Evolutionary conservation across 176 grass and related monocot species (phyloP), one percentile per base, ranked within the genome.

Genomic region (Poa pratensis): DNA sequence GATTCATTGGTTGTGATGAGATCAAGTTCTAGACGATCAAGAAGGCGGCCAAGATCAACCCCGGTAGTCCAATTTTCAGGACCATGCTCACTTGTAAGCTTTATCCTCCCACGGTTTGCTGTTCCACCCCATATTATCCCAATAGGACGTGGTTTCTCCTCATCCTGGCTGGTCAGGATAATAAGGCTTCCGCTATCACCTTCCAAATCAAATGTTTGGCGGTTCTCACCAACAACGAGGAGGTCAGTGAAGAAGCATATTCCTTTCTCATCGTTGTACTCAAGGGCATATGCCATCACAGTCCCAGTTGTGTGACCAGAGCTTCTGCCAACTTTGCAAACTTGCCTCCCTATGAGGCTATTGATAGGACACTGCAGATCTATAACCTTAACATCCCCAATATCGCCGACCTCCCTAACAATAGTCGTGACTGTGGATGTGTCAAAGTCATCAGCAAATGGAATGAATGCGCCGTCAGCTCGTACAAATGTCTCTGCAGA

Each of bases 401-500:
- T 94, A 49, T 94, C 86, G 57, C 91, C 93, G 8, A 98, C 86
- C 18, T 94, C 96, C 74, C 91, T 95, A 24, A 98, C 96, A 53
- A 81, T 28, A 50, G 93, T 96, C 35, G 93, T 94, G 39, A 98
- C 91, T 69, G 79, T 92, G 58, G 88, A 92, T 75, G 92, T 83
- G 76, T 98, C 96, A 4, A 98, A 94, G 63, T 96, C 90, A 86
- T 96, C 84, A 72, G 93, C 73, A 92, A 98, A 98, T 58, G 96
- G 93, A 53, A 98, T 94, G 70, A 98, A 95, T 52, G 96, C 96
- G 1, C 96, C 96, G 1, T 98, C 96, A 15, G 96, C 96, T 71
- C 96, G 87, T 43, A 98, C 96, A 92, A 98, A 98, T 81, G 96
- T 98, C 90, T 98, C 96, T 98, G 94, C 84, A 87, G 53, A n/a